phyloP scores from a whole-genome alignment of 345 rosid genomes.

The Noccaea bulbosa region DNA sequence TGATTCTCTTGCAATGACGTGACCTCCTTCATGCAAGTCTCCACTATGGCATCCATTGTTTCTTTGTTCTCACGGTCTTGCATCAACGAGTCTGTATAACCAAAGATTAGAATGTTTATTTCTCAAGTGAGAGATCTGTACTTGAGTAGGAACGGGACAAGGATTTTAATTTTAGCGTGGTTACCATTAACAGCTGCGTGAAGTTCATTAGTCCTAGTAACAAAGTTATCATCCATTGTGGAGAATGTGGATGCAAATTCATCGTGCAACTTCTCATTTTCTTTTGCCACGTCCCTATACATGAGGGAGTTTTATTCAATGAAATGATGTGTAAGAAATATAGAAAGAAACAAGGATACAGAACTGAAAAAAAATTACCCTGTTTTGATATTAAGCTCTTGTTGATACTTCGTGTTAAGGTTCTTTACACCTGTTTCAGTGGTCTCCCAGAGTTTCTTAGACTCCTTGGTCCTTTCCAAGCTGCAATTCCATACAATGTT shows the following conservation, averaged over 20 bases:
- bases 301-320: neutral
- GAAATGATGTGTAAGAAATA: neutral
- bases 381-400: slow-evolving; percentile 30
- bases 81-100: slow-evolving; percentile 58
- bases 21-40: slow-evolving; percentile 59
- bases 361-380: slow-evolving; percentile 31
- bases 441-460: slow-evolving; percentile 62
- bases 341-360: slow-evolving; percentile 39
- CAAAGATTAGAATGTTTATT: neutral
- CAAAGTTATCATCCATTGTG: slow-evolving; percentile 51
- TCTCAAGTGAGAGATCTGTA: too few species aligned
- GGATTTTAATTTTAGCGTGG: slow-evolving; percentile 13
- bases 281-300: slow-evolving; percentile 54
- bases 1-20: slow-evolving; percentile 62
- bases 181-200: slow-evolving; percentile 62
- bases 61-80: slow-evolving; percentile 62
- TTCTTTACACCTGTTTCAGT: slow-evolving; percentile 45
- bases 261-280: slow-evolving; percentile 48
- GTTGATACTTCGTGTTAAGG: slow-evolving; percentile 43
- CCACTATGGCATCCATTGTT: slow-evolving; percentile 57
- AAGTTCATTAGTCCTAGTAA: slow-evolving; percentile 49
- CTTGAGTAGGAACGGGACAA: neutral
- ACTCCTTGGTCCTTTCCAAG: slow-evolving; percentile 50
- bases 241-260: slow-evolving; percentile 56
- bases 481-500: slow-evolving; percentile 47